Base-by-base conservation (phyloP, 1,139 yeast genomes). In the Sugiyamaella castrensis region DNA sequence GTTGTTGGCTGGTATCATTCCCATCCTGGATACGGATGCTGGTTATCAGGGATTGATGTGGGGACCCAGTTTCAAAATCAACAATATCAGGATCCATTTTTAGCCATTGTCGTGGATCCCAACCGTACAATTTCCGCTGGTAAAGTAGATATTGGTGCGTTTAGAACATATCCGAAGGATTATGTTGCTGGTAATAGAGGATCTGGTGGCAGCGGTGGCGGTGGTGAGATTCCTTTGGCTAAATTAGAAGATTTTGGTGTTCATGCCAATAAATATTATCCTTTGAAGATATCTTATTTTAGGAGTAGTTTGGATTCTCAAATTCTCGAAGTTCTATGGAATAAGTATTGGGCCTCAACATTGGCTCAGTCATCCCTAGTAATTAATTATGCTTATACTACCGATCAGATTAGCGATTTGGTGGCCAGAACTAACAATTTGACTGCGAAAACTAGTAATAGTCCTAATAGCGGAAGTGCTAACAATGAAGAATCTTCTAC, bases 11-110 rank as follows among this genome's bases (percentile, higher is more conserved):
- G 75, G 76, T 87, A 91, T 68, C 96, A 92, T 68, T 89, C 97
- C 2, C 98, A 92, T 67, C 98, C 98, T 0, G 97, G 97, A 0
- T 92, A 89, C 66, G 98, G 97, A 37, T 87, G 96, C 65, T 86
- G 96, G 95, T 69, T 89, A 37, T 82, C 92, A 54, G 94, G 92
- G 13, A 88, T 89, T 43, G 97, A 89, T 68, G 94, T 89, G 29
- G 82, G 86, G 48, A 89, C 97, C 0, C 96, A 92, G 64, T 73
- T 51, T 70, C 91, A 71, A 66, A 89, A 91, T 63, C 97, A 89
- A 66, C 80, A 77, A 53, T 88, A 82, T 63, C 96, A 89, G 65
- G 97, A 89, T 62, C 97, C 97, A 0, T 89, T 87, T 63, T 71
- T 89, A 55, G 97, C 96, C 0, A 74, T 89, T 41, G 97, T 89